Evolutionary conservation across 352 stramenopile species (phyloP).

Genomic region (Phytophthora idaei): DNA sequence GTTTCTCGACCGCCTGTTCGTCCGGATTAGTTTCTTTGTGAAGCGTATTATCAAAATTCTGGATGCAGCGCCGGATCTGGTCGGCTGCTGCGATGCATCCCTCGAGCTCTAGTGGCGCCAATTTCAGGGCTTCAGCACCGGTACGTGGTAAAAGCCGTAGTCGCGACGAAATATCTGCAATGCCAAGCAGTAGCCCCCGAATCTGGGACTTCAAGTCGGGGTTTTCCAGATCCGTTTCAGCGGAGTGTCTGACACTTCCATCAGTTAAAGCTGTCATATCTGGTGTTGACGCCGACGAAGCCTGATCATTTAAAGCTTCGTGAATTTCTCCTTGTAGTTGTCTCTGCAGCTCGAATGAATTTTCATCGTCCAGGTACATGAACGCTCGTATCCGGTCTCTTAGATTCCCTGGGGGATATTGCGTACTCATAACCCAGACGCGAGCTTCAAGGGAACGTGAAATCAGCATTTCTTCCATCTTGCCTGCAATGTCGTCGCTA

Average conservation of each 20-base stretch:
- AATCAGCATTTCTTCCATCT: constrained; percentile 34
- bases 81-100: constrained; percentile 32
- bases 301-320: constrained; percentile 19
- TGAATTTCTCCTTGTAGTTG: constrained; percentile 29
- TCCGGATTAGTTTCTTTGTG: constrained; percentile 1
- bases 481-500: constrained; percentile 9
- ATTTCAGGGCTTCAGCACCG: constrained; percentile 3
- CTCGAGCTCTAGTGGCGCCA: constrained; percentile 20
- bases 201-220: constrained; percentile 13
- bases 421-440: background rate
- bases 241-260: too few relatives aligned
- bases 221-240: background rate
- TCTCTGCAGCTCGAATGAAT: constrained; percentile 22
- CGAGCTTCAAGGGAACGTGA: constrained; percentile 2
- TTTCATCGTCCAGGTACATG: constrained; percentile 22
- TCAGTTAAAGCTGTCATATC: background rate
- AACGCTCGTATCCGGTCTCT: constrained; percentile 16
- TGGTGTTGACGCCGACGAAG: background rate
- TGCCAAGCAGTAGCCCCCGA: constrained; percentile 25
- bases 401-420: background rate
- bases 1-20: background rate
- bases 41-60: constrained; percentile 22
- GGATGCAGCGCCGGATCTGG: constrained; percentile 34
- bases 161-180: constrained; percentile 24
- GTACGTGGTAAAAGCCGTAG: constrained; percentile 21